Evolutionary conservation across 345 rosid genomes (phyloP).

Genomic region (Carallia pectinifolia): DNA sequence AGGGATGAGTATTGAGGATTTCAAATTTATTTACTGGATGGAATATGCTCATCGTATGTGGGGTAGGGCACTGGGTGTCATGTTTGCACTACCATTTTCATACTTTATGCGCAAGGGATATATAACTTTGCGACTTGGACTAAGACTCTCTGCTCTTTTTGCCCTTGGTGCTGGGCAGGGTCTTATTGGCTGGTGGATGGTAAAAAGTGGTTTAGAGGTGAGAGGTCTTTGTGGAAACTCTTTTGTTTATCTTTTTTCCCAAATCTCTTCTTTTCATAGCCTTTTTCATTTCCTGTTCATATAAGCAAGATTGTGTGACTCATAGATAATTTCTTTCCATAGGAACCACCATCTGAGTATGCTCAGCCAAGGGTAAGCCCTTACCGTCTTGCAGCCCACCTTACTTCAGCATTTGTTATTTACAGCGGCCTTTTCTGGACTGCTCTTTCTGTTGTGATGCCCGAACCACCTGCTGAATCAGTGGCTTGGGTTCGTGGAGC

Average conservation of each 20-base stretch:
- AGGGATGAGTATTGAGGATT: slow-evolving; percentile 92
- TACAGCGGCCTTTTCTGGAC: slow-evolving; percentile 94
- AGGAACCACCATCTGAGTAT: slow-evolving; percentile 92
- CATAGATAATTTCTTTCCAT: slow-evolving; percentile 17
- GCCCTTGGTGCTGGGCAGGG: slow-evolving; percentile 99
- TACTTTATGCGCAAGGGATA: slow-evolving; percentile 86
- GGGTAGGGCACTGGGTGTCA: slow-evolving; percentile 95
- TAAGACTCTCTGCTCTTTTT: slow-evolving; percentile 71
- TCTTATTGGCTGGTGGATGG: slow-evolving; percentile 99
- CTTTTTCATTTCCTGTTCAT: background rate
- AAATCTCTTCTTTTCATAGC: background rate
- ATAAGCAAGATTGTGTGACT: slow-evolving; percentile 9
- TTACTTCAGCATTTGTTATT: slow-evolving; percentile 89
- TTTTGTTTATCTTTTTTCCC: background rate
- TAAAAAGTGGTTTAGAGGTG: slow-evolving; percentile 97
- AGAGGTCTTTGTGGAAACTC: slow-evolving; percentile 7
- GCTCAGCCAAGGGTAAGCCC: slow-evolving; percentile 93
- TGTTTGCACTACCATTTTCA: slow-evolving; percentile 97
- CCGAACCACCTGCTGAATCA: slow-evolving; percentile 93
- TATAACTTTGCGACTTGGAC: slow-evolving; percentile 74
- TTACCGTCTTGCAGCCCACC: slow-evolving; percentile 89
- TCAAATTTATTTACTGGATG: slow-evolving; percentile 97
- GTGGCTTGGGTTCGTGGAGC: slow-evolving; percentile 80
- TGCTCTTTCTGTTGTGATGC: slow-evolving; percentile 85
- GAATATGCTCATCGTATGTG: slow-evolving; percentile 97